Percentiles rank a stretch among this genome's conserved stretches.
phyloP scores from a whole-genome alignment of 2,329 filamentous ascomycete species.

The Fusarium devonianum region DNA sequence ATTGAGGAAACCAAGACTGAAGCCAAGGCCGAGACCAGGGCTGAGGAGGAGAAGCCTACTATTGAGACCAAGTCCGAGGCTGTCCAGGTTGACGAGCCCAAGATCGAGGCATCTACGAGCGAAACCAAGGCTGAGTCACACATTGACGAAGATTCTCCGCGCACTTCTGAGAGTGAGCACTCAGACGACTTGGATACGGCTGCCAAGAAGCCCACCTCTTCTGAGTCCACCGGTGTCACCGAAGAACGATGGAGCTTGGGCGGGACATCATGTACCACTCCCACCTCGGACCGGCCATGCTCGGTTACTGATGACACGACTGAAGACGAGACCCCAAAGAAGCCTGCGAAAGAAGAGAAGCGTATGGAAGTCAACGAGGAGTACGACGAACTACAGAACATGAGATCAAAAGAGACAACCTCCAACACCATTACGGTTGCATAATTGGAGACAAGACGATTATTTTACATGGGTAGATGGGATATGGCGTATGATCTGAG shows the following conservation, averaged over 20 bases:
- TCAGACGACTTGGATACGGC: conserved; percentile 42
- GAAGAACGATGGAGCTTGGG: conserved; percentile 50
- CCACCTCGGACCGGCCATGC: conserved; percentile 48
- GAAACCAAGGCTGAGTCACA: conserved; percentile 19
- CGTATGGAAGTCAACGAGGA: conserved; percentile 35
- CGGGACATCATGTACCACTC: conserved; percentile 49
- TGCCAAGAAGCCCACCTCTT: conserved; percentile 48
- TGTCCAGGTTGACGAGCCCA: conserved; percentile 2
- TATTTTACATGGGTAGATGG: conserved; percentile 34
- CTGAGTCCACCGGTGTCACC: conserved; percentile 48
- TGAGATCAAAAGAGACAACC: conserved; percentile 37
- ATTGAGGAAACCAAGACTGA: conserved; percentile 4
- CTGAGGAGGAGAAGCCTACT: conserved; percentile 5
- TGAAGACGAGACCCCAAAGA: conserved; percentile 45
- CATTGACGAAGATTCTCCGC: conserved; percentile 13
- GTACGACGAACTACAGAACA: conserved; percentile 32
- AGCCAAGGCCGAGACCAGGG: too few species aligned
- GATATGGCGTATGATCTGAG: conserved; percentile 32
- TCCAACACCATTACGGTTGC: conserved; percentile 39
- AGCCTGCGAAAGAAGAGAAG: conserved; percentile 37
- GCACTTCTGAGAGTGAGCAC: conserved; percentile 31
- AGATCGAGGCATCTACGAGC: neutral
- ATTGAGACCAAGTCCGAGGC: conserved; percentile 7
- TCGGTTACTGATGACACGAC: conserved; percentile 44
- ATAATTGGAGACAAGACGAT: conserved; percentile 35